These are phyloP conservation scores for Saturnispora serradocipensis DNA, from an alignment of 805 yeast species.

Conservation along the genomic window DNA sequence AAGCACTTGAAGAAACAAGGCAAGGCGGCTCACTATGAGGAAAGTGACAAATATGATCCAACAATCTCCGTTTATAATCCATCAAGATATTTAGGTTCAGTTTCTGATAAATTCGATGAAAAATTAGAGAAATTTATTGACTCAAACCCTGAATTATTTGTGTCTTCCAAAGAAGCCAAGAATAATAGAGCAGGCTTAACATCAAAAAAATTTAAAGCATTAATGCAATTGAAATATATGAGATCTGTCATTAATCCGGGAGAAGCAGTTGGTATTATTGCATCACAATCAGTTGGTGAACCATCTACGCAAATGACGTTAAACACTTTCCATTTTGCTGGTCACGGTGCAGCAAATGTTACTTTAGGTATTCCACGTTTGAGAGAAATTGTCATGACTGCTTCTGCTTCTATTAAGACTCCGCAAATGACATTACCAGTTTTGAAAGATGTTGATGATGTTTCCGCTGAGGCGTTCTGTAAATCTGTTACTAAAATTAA, in stretches of 20 bases:
- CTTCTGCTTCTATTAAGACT: constrained; percentile 90
- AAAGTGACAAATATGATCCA: constrained; percentile 69
- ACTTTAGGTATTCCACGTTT: constrained; percentile 99
- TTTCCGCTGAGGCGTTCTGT: constrained; percentile 86
- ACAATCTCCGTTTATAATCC: constrained; percentile 81
- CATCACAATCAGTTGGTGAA: constrained; percentile 97
- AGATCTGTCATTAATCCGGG: constrained; percentile 92
- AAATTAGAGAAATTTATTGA: constrained; percentile 65
- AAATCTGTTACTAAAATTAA: constrained; percentile 78
- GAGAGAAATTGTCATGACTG: constrained; percentile 99
- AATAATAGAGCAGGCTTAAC: constrained; percentile 39
- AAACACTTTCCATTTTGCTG: constrained; percentile 96
- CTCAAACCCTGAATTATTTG: constrained; percentile 45
- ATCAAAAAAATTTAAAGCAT: constrained; percentile 81
- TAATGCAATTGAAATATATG: constrained; percentile 98
- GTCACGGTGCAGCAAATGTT: constrained; percentile 99
- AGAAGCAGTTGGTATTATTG: constrained; percentile 96
- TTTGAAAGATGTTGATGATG: constrained; percentile 68
- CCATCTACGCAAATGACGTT: constrained; percentile 99
- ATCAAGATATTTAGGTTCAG: constrained; percentile 83
- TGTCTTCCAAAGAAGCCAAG: constrained; percentile 40
- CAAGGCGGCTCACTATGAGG: constrained; percentile 53
- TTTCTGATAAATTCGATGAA: constrained; percentile 79
- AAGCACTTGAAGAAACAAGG: constrained; percentile 62
- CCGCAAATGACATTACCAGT: constrained; percentile 97